Conservation (phyloP, 1,284 basidiomycete species). For the Apiotrichum gamsii region DNA sequence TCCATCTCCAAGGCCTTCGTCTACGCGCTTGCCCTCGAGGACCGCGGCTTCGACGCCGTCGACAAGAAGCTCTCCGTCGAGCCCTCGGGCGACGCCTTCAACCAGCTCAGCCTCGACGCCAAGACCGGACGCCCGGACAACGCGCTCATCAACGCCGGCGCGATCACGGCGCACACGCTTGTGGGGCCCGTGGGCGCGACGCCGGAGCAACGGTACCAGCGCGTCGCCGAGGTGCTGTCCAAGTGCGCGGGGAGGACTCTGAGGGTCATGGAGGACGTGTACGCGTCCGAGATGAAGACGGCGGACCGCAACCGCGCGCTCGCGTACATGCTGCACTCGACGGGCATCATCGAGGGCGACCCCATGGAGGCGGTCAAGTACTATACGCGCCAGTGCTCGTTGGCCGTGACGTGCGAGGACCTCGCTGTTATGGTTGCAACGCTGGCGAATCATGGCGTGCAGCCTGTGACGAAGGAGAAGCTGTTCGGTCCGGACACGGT, state of each 20-base stretch:
- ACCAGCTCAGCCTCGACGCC: conserved; percentile 13
- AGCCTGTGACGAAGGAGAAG: neutral
- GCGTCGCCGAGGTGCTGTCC: neutral
- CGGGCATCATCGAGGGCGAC: neutral
- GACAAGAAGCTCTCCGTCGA: conserved; percentile 10
- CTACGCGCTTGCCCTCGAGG: conserved; percentile 17
- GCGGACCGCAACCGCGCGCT: conserved; percentile 1
- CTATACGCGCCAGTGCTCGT: conserved; percentile 5
- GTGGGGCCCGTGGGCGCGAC: conserved; percentile 4
- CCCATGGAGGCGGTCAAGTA: neutral
- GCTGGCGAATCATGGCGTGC: conserved; percentile 1
- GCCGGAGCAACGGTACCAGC: neutral
- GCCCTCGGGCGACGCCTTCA: conserved; percentile 18
- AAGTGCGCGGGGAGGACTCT: neutral
- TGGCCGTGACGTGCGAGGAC: neutral
- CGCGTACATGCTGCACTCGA: conserved; percentile 3
- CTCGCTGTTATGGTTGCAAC: conserved; percentile 1
- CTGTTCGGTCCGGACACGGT: neutral
- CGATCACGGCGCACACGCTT: conserved; percentile 12
- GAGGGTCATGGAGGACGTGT: conserved; percentile 1
- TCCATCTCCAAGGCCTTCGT: conserved; percentile 20
- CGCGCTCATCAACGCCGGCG: conserved; percentile 21
- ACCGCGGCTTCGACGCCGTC: conserved; percentile 8
- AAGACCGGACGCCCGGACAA: conserved; percentile 13
- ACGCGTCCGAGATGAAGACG: neutral